These are phyloP conservation scores for Rubia peregrina DNA, from an alignment of 305 asterid species.

Conservation along the genomic window DNA sequence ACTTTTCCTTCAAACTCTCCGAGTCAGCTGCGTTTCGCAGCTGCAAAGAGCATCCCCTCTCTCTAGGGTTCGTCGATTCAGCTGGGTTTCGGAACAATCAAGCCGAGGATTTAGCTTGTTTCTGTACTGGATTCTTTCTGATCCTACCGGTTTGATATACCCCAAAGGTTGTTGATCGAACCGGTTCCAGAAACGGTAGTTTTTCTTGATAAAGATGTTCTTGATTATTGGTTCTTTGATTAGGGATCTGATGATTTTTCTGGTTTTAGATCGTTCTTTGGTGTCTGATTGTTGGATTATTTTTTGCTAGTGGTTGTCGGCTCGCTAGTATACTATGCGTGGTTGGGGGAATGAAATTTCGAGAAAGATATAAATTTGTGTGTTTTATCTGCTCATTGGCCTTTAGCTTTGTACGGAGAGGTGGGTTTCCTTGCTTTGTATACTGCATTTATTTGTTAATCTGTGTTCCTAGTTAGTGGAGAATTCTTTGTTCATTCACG, in stretches of 20 bases:
- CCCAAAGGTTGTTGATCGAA: not conserved
- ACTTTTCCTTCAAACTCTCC: not conserved
- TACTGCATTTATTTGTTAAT: not conserved
- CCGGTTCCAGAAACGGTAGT: slow-evolving; percentile 12
- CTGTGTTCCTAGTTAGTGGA: not conserved
- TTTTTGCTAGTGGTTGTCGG: slow-evolving; percentile 5
- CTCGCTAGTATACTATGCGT: not conserved
- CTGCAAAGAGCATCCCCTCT: slow-evolving; percentile 5
- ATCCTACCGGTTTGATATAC: not conserved
- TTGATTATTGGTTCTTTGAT: not conserved
- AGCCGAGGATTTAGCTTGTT: not conserved
- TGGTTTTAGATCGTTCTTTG: not conserved
- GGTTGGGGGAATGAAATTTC: not conserved
- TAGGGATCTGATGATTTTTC: slow-evolving; percentile 22
- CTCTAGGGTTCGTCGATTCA: slow-evolving; percentile 15
- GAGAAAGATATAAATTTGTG: not conserved
- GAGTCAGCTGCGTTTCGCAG: slow-evolving; percentile 12
- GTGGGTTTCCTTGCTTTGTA: not conserved
- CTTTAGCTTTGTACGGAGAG: not conserved
- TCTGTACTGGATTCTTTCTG: not conserved
- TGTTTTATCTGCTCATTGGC: not conserved
- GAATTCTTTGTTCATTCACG: not conserved
- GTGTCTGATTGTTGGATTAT: slow-evolving; percentile 8
- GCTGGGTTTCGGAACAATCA: not conserved
- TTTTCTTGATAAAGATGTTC: not conserved